Percentiles rank a stretch among this genome's conserved stretches.
These are phyloP conservation scores for Skeletonema potamos DNA, from an alignment of 108 stramenopile genomes.

Conservation along the genomic window DNA sequence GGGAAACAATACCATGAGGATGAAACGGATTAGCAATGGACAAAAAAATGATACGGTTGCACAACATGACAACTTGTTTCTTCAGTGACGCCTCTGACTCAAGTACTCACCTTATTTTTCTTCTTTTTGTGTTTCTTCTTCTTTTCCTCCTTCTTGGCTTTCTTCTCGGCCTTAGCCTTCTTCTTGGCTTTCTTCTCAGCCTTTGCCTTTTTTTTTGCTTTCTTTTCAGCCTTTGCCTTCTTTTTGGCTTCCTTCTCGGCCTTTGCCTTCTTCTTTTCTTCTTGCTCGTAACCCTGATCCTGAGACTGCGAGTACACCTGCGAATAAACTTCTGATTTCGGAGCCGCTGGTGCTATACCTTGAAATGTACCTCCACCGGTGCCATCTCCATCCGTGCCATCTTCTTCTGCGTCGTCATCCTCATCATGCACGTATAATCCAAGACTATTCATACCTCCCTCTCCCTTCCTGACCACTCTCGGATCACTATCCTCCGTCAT, in stretches of 20 bases:
- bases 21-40: not conserved
- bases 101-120: slow-evolving; percentile 7
- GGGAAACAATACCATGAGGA: not conserved
- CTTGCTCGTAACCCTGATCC: not conserved
- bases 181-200: not conserved
- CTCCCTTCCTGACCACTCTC: not conserved
- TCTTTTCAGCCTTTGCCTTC: slow-evolving; percentile 1
- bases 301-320: not conserved
- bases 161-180: slow-evolving; percentile 1
- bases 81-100: not conserved
- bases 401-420: not conserved
- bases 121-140: slow-evolving; percentile 1
- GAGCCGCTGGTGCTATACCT: slow-evolving; percentile 5
- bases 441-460: not conserved
- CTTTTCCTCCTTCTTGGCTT: slow-evolving; percentile 1
- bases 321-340: slow-evolving; percentile 12
- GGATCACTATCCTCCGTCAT: slow-evolving; percentile 17
- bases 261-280: slow-evolving; percentile 4
- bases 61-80: not conserved
- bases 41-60: not conserved
- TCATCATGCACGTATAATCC: not conserved
- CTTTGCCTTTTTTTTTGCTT: not conserved
- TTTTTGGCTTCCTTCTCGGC: not conserved
- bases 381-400: slow-evolving; percentile 5
- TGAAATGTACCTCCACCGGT: not conserved